These are phyloP conservation scores for Fusarium redolens DNA, from an alignment of 2,329 filamentous ascomycete genomes.

Conservation along the genomic window DNA sequence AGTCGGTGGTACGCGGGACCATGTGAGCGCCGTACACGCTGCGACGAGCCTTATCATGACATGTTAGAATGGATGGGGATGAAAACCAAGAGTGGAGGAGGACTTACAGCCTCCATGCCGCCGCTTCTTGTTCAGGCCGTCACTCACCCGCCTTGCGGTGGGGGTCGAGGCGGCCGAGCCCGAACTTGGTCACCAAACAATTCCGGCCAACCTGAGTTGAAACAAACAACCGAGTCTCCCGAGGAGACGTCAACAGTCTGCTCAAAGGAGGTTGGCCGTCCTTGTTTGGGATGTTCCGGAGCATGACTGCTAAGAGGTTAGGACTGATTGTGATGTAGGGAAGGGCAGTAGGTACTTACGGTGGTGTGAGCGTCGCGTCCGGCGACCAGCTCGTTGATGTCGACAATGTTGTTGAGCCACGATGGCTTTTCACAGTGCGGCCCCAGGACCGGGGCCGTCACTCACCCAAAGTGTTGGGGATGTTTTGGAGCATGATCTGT, in stretches of 20 bases:
- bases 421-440: background rate
- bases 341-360: slow-evolving; percentile 56
- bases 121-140: background rate
- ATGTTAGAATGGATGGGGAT: background rate
- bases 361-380: slow-evolving; percentile 81
- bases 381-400: slow-evolving; percentile 43
- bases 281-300: slow-evolving; percentile 93
- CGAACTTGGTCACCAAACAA: background rate
- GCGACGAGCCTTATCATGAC: rapidly evolving
- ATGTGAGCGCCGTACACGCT: rapidly evolving
- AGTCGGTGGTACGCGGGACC: rapidly evolving
- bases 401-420: background rate
- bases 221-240: background rate
- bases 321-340: background rate
- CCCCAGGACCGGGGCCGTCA: no score
- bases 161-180: background rate
- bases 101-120: background rate
- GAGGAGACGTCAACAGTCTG: slow-evolving; percentile 81
- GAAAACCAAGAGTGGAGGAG: background rate
- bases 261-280: slow-evolving; percentile 83
- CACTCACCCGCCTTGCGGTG: background rate
- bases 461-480: slow-evolving; percentile 56
- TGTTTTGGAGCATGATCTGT: slow-evolving; percentile 93
- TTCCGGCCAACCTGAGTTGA: background rate
- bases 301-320: slow-evolving; percentile 63